Conservation (phyloP, 257 asterid species). For the Gardenia jasminoides region DNA sequence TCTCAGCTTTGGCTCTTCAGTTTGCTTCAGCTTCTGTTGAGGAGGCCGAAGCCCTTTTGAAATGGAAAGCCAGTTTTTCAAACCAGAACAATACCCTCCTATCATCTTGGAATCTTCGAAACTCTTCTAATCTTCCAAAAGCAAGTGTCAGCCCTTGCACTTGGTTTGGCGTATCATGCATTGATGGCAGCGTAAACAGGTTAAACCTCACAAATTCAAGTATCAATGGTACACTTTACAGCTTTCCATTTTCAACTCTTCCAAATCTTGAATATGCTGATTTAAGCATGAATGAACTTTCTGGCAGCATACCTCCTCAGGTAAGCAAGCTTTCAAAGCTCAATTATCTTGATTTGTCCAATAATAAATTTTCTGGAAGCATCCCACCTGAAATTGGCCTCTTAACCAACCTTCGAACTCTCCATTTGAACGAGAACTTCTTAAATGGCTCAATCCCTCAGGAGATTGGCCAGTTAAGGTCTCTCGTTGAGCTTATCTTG, state of each 20-base stretch:
- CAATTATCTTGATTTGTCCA: constrained; percentile 5
- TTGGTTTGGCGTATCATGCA: constrained; percentile 27
- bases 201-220: constrained; percentile 13
- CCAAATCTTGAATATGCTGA: constrained; percentile 21
- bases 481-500: background rate
- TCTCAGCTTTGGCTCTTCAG: background rate
- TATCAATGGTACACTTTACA: constrained; percentile 13
- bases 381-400: constrained; percentile 9
- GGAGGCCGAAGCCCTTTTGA: background rate
- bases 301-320: constrained; percentile 17
- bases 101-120: constrained; percentile 17
- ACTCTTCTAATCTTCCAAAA: background rate
- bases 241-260: constrained; percentile 30
- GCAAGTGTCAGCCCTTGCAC: constrained; percentile 13
- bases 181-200: background rate
- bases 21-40: constrained; percentile 2
- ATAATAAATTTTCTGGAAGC: background rate
- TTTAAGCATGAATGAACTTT: constrained; percentile 15
- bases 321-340: constrained; percentile 16
- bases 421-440: background rate
- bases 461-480: constrained; percentile 11
- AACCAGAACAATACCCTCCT: constrained; percentile 16
- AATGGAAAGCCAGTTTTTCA: background rate
- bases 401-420: constrained; percentile 1
- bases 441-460: constrained; percentile 24